A percentile compares a stretch with the other conserved stretches of the same genome.
Conservation (phyloP, 78 protist species). For the Dictyostelium purpureum region DNA sequence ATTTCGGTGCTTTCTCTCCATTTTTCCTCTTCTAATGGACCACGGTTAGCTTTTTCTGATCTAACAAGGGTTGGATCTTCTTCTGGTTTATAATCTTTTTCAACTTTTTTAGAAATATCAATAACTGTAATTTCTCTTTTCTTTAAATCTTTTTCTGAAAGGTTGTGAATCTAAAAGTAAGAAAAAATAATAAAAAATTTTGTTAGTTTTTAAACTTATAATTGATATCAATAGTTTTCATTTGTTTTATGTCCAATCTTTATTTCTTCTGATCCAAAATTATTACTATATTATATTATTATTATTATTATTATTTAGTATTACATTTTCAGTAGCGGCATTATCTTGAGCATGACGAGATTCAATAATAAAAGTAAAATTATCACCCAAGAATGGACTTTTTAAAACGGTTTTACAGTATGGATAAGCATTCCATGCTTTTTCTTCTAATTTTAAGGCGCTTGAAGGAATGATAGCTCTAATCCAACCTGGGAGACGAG, state of each 20-base stretch:
- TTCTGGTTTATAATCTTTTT: constrained; percentile 80
- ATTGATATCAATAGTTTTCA: not conserved
- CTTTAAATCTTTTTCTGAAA: constrained; percentile 52
- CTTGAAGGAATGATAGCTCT: constrained; percentile 81
- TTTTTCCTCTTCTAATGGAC: constrained; percentile 79
- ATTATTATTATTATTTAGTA: not conserved
- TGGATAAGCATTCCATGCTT: constrained; percentile 94
- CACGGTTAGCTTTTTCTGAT: constrained; percentile 88
- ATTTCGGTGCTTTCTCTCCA: constrained; percentile 20
- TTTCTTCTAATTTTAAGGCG: constrained; percentile 86
- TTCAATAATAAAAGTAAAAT: constrained; percentile 78
- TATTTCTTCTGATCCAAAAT: not conserved
- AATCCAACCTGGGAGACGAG: constrained; percentile 83
- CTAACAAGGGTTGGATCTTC: constrained; percentile 85
- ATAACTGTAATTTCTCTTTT: constrained; percentile 31
- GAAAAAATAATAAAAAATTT: no score
- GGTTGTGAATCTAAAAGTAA: constrained; percentile 40
- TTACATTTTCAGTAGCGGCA: constrained; percentile 70
- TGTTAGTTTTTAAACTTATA: not conserved
- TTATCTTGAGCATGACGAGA: constrained; percentile 82
- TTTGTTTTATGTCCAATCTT: not conserved
- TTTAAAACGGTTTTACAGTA: constrained; percentile 88
- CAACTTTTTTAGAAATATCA: constrained; percentile 59
- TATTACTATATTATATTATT: not conserved
- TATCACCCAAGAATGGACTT: constrained; percentile 81